These are phyloP conservation scores for Globisporangium barbulae DNA, from an alignment of 352 stramenopile species.

Conservation along the genomic window DNA sequence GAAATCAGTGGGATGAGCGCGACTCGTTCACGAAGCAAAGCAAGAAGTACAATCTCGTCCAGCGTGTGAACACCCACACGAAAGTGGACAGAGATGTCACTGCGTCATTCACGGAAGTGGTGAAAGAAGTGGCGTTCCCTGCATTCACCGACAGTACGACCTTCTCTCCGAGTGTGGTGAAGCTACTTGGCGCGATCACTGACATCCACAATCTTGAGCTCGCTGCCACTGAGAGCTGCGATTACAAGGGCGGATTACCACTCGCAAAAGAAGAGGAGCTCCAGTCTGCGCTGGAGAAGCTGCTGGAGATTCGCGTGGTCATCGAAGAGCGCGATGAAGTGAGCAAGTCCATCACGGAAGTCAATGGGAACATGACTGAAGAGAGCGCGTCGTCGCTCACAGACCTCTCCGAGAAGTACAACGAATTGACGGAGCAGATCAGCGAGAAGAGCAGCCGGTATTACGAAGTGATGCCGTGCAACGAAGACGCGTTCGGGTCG, in stretches of 20 bases:
- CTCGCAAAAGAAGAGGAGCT: conserved; percentile 65
- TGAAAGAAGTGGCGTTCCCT: conserved; percentile 28
- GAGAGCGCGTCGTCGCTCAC: conserved; percentile 34
- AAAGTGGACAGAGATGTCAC: conserved; percentile 58
- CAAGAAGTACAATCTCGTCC: conserved; percentile 75
- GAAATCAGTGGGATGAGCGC: conserved; percentile 58
- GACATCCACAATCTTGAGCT: conserved; percentile 69
- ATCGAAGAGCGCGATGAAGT: conserved; percentile 53
- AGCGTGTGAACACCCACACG: conserved; percentile 53
- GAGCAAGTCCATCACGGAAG: conserved; percentile 43
- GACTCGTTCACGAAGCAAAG: conserved; percentile 50
- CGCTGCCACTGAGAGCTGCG: conserved; percentile 45
- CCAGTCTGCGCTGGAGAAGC: conserved; percentile 32
- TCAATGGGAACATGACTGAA: conserved; percentile 46
- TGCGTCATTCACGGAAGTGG: conserved; percentile 40
- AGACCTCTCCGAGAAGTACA: conserved; percentile 46
- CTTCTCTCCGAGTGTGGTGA: conserved; percentile 29
- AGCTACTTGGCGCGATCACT: conserved; percentile 66
- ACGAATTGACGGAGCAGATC: conserved; percentile 52
- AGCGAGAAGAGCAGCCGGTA: conserved; percentile 74
- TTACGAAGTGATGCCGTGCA: conserved; percentile 76
- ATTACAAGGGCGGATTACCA: conserved; percentile 50
- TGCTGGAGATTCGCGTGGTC: conserved; percentile 44
- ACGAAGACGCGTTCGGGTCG: conserved; percentile 54
- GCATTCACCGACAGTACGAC: conserved; percentile 29